Conservation (phyloP, 2,329 filamentous ascomycete species). For the Lecanicillium sp. region DNA sequence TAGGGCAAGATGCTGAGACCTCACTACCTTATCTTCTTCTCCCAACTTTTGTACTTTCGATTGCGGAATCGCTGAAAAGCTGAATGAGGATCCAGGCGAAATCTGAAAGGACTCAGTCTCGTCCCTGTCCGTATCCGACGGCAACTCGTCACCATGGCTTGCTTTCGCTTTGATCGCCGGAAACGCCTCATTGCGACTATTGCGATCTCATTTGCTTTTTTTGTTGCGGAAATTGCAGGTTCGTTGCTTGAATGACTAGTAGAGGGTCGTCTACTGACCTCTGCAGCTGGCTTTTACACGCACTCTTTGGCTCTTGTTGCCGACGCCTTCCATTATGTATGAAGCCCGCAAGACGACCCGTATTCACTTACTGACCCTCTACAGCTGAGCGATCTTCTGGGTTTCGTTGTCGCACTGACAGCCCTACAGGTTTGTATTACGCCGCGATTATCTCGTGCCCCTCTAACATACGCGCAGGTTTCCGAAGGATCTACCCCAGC, state of each 20-base stretch:
- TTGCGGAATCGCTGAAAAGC: too few species aligned
- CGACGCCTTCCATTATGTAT: slow-evolving; percentile 73
- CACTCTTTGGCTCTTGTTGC: slow-evolving; percentile 66
- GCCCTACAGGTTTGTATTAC: slow-evolving; percentile 50
- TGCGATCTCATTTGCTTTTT: slow-evolving; percentile 44
- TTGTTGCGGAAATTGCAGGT: slow-evolving; percentile 46
- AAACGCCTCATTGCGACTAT: slow-evolving; percentile 43
- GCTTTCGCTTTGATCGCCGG: slow-evolving; percentile 27
- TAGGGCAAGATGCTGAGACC: neutral
- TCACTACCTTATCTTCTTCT: too few species aligned
- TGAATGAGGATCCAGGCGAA: too few species aligned
- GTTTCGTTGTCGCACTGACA: slow-evolving; percentile 60
- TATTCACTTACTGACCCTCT: slow-evolving; percentile 2
- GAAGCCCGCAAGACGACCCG: slow-evolving; percentile 17
- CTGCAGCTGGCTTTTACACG: slow-evolving; percentile 60
- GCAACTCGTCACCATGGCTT: slow-evolving; percentile 15
- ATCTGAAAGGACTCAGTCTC: too few species aligned
- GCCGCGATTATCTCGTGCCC: neutral
- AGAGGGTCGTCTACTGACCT: neutral
- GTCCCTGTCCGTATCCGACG: neutral
- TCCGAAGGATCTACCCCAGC: slow-evolving; percentile 46
- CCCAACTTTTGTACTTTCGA: too few species aligned
- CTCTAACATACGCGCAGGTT: slow-evolving; percentile 34
- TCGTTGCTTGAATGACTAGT: slow-evolving; percentile 14
- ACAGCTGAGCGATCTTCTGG: slow-evolving; percentile 64